phyloP scores from a whole-genome alignment of 768 basidiomycete species.

The Russula lepida region DNA sequence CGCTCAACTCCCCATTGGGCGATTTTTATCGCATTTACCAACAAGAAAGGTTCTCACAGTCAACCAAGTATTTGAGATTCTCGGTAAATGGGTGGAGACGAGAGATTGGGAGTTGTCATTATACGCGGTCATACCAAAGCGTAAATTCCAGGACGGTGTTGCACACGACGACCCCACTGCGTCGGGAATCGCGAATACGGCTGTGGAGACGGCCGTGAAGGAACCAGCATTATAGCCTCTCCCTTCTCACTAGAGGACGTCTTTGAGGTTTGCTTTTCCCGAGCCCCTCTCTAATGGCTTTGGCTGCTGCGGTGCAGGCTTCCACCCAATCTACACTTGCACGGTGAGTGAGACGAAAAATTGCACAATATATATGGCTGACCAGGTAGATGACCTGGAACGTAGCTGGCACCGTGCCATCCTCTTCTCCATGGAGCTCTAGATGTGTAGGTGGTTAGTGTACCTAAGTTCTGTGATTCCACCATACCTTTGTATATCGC shows the following conservation, averaged over 20 bases:
- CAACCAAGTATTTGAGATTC: constrained; percentile 90
- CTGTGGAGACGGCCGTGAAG: background rate
- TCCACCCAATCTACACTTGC: constrained; percentile 67
- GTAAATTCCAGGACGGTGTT: constrained; percentile 63
- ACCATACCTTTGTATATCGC: constrained; percentile 82
- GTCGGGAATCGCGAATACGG: background rate
- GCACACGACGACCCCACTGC: constrained; percentile 23
- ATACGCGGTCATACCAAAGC: constrained; percentile 80
- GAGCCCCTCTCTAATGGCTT: constrained; percentile 58
- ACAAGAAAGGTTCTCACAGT: constrained; percentile 96
- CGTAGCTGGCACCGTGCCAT: constrained; percentile 85
- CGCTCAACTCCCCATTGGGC: constrained; percentile 91
- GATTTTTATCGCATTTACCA: constrained; percentile 71
- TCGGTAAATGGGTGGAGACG: constrained; percentile 82
- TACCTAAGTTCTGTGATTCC: background rate
- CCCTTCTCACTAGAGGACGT: constrained; percentile 37
- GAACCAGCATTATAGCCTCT: background rate
- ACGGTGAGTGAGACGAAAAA: background rate
- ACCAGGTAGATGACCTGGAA: constrained; percentile 96
- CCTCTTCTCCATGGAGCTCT: constrained; percentile 82
- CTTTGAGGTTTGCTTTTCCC: constrained; percentile 52
- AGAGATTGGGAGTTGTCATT: constrained; percentile 83
- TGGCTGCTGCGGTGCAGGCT: constrained; percentile 58
- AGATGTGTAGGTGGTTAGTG: background rate
- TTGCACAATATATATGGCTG: constrained; percentile 22